Evolutionary conservation across 2,329 filamentous ascomycete genomes (phyloP), one percentile per base, ranked within the genome.

Genomic region (Xylaria sp.): DNA sequence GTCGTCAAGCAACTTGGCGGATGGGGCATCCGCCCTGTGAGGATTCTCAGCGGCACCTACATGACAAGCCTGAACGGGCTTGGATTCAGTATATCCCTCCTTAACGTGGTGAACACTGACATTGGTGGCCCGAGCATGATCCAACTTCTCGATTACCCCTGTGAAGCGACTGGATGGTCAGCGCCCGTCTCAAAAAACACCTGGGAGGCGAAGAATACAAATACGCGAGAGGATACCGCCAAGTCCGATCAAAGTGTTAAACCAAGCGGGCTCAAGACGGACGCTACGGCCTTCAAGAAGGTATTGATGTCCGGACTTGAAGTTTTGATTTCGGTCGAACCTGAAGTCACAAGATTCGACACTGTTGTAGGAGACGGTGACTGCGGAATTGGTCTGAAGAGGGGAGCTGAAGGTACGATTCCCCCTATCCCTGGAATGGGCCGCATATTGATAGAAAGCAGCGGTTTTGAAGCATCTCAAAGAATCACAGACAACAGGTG

Each of bases 341-440:
- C 90, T 1, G 89, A 92, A 57, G 84, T 93, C 57, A 93, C 91
- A 0, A 85, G 82, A 56, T 93, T 88, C 73, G 91, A 93, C 75
- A 96, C 93, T 0, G 88, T 96, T 13, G 93, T 97, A 27, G 94
- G 94, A 47, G 94, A 97, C 76, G 94, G 94, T 53, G 94, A 97
- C 79, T 97, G 94, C 75, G 94, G 94, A 10, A 92, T 93, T 65
- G 93, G 93, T 5, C 83, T 97, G 68, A 93, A 93, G 82, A 89
- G 93, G 68, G 94, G 94, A 55, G 93, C 94, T n/a, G 90, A 97
- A 84, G 88, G 84, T 86, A 79, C 77, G 80, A 13, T 20, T 9
- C 11, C 9, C 25, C 25, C 36, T 38, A 10, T 50, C 29, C 2
- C 9, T 13, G 20, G 27, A 42, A 29, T 15, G 45, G 20, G 42